phyloP scores from a whole-genome alignment of 768 basidiomycete genomes.

The Leccinum subgranulosum region DNA sequence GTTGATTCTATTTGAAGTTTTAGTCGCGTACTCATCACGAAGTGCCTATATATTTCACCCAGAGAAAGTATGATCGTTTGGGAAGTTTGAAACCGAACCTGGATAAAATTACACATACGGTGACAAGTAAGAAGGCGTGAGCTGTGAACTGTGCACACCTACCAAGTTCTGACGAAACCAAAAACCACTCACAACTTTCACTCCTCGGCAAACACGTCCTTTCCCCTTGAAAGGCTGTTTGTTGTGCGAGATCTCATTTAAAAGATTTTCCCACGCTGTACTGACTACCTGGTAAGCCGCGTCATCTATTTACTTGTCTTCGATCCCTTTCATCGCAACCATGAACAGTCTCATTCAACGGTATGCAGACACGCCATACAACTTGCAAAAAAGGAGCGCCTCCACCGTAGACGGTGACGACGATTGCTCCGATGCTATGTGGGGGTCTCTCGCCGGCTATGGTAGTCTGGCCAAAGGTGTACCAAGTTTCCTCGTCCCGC shows the following conservation, averaged over 20 bases:
- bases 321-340: slow-evolving; percentile 28
- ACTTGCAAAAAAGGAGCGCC: slow-evolving; percentile 46
- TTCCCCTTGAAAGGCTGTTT: too few species aligned
- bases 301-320: slow-evolving; percentile 23
- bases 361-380: slow-evolving; percentile 57
- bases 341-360: slow-evolving; percentile 73
- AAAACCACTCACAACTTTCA: too few species aligned
- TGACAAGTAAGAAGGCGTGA: too few species aligned
- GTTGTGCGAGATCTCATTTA: too few species aligned
- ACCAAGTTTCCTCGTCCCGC: slow-evolving; percentile 69
- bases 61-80: too few species aligned
- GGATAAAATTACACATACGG: too few species aligned
- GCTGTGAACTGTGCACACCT: too few species aligned
- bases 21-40: too few species aligned
- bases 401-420: slow-evolving; percentile 56
- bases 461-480: slow-evolving; percentile 69
- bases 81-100: too few species aligned
- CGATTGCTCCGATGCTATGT: slow-evolving; percentile 62
- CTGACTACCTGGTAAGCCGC: slow-evolving; percentile 24
- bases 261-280: too few species aligned
- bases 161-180: too few species aligned
- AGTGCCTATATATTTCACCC: neutral
- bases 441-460: slow-evolving; percentile 84
- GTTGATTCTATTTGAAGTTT: neutral
- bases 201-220: too few species aligned